Conservation (phyloP, 148 eudicot species). For the Dysphania ambrosioides region DNA sequence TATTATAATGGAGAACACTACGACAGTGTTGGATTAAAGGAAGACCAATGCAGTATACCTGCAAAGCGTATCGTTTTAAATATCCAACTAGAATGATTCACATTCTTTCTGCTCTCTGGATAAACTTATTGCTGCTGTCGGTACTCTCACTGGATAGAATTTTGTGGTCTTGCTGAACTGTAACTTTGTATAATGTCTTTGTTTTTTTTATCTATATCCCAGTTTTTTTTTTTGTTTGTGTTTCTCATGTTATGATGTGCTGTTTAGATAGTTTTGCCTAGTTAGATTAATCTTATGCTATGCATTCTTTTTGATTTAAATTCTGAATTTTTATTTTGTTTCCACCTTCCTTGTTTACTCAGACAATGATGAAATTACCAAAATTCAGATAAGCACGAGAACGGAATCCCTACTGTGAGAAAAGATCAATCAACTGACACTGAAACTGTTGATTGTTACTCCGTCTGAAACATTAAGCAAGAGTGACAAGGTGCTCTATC, state of each 20-base stretch:
- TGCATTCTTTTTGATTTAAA: neutral
- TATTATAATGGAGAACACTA: constrained; percentile 90
- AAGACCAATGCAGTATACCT: constrained; percentile 75
- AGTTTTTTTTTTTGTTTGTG: neutral
- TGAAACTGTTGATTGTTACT: constrained; percentile 28
- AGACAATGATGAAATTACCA: constrained; percentile 32
- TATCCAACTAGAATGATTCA: too few species aligned
- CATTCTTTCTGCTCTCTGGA: too few species aligned
- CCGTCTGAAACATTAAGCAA: constrained; percentile 28
- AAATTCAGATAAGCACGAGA: constrained; percentile 24
- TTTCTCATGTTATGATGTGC: neutral
- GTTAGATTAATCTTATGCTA: neutral
- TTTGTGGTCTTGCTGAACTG: neutral
- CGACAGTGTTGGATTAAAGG: constrained; percentile 77
- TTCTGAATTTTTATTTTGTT: neutral
- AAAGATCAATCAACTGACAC: constrained; percentile 29
- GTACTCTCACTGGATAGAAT: too few species aligned
- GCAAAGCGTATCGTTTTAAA: constrained; percentile 65
- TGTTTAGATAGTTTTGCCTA: neutral
- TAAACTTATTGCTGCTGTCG: too few species aligned
- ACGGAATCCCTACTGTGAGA: constrained; percentile 20
- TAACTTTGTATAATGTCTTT: neutral
- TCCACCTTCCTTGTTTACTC: neutral
- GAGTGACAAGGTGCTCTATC: constrained; percentile 56
- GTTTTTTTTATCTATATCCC: neutral